Evolutionary conservation across 164 flowering plant genomes (phyloP), one percentile per base, ranked within the genome.

Genomic region (Akebia trifoliata): DNA sequence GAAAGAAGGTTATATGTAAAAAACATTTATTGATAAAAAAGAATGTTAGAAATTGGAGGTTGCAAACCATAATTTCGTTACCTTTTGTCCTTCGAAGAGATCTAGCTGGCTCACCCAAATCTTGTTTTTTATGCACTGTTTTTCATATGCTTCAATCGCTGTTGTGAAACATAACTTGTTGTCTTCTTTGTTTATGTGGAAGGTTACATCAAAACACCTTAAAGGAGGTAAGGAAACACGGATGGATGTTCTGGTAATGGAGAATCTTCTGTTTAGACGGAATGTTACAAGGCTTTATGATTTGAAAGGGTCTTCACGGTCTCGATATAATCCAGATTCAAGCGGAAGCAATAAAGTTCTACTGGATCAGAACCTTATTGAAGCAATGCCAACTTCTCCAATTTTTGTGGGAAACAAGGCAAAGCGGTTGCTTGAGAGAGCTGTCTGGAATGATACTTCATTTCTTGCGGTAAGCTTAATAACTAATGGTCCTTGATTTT

Each of bases 351-450:
- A 94, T 67, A 90, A 94, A 66, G 99, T 94, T 65, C 75, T 94
- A 44, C 65, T 94, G 54, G 99, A 94, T 69, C 95, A 94, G 70
- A 94, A 94, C 68, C 72, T 94, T 69, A 88, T 94, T 56, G 99
- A 94, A 78, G 78, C 95, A 59, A 94, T 94, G 99, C 97, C 93
- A 42, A 90, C 99, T 54, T 85, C 93, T 68, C 99, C 99, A 5
- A 94, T 88, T 55, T 92, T 94, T 78, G 96, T 94, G 29, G 95
- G 99, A 35, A 88, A 90, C 79, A 90, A 90, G 66, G 97, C 97
- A 26, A 94, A 94, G 69, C 74, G 95, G 46, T 58, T 84, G 73
- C 62, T 94, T 63, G 97, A 90, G 74, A 81, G 97, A 80, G 99
- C 99, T 54, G 95, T 94, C 43, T 94, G 99, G 99, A 94, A 94